phyloP scores from a whole-genome alignment of 108 stramenopile species.

The Skeletonema menzelii region DNA sequence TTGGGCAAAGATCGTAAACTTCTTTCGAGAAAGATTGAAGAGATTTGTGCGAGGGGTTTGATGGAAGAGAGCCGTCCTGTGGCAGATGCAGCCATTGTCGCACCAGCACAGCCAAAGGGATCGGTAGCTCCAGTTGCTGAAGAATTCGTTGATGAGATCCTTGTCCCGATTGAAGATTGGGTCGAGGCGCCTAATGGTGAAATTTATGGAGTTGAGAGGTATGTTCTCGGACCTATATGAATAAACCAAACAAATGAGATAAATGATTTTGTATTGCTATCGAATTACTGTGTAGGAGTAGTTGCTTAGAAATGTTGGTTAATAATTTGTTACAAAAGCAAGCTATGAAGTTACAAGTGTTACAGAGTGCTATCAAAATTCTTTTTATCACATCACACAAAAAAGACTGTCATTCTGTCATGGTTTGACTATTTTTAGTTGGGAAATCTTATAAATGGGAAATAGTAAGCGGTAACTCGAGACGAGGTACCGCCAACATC shows the following conservation, averaged over 20 bases:
- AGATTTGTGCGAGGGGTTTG: constrained; percentile 62
- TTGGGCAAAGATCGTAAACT: constrained; percentile 31
- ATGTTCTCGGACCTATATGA: not conserved
- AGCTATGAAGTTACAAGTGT: too few relatives aligned
- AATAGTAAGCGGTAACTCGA: too few relatives aligned
- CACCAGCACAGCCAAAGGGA: not conserved
- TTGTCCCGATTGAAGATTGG: not conserved
- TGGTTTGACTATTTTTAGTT: too few relatives aligned
- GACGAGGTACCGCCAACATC: too few relatives aligned
- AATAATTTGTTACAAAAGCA: too few relatives aligned
- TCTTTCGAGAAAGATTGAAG: constrained; percentile 65
- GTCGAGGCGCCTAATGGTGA: not conserved
- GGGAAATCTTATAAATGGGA: too few relatives aligned
- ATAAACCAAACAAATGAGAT: not conserved
- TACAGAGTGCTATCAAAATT: too few relatives aligned
- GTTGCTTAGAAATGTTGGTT: not conserved
- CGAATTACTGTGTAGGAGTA: too few relatives aligned
- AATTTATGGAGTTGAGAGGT: not conserved
- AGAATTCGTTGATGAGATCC: not conserved
- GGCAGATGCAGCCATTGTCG: not conserved
- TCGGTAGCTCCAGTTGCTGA: not conserved
- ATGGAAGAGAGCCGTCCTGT: constrained; percentile 57
- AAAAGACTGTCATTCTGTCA: too few relatives aligned
- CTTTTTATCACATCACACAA: too few relatives aligned
- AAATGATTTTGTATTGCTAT: not conserved